Evolutionary conservation across 1,284 basidiomycete species (phyloP), one percentile per base, ranked within the genome.

Genomic region (Malassezia cuniculi): DNA sequence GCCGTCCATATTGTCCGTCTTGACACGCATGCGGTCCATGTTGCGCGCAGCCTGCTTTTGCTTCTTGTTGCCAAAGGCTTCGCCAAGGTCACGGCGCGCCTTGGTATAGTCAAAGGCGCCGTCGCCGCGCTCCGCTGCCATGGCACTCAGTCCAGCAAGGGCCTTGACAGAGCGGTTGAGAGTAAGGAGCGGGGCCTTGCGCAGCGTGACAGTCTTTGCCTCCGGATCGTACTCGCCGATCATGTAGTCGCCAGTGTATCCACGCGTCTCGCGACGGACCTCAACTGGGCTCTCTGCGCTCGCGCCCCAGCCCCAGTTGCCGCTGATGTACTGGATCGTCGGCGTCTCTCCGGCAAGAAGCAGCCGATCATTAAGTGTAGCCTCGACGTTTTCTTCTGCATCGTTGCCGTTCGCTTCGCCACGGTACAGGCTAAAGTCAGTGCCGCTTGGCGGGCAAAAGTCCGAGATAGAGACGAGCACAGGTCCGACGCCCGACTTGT

Each of bases 1-100:
- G 16, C 43, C 44, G 19, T 52, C 50, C 63, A 64, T 64, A 37
- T 57, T 55, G 31, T 47, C 51, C 7, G 57, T 58, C 42, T 65
- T 55, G 26, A 66, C 63, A 47, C 63, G 62, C 61, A 66, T 65
- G 24, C 57, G 47, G 36, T 66, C 63, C 36, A 59, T 50, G 34
- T 60, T 60, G 8, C 55, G 37, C 5, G 54, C 55, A 11, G 57
- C 52, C 31, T 49, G 46, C 47, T 65, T 66, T 41, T 55, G 52
- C 52, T 65, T 64, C 21, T 56, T 49, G 47, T 65, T 66, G 28
- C 63, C 63, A 18, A 66, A 66, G 1, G 55, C 54, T 21, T 64
- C 61, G 22, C 59, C 61, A 4, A 66, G 54, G 10, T 53, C 55
- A 16, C 62, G 42, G 10, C 62, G 48, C 10, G 57, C 57, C 21